Evolutionary conservation across 306 rosid genomes (phyloP).

Genomic region (Rubus idaeus): DNA sequence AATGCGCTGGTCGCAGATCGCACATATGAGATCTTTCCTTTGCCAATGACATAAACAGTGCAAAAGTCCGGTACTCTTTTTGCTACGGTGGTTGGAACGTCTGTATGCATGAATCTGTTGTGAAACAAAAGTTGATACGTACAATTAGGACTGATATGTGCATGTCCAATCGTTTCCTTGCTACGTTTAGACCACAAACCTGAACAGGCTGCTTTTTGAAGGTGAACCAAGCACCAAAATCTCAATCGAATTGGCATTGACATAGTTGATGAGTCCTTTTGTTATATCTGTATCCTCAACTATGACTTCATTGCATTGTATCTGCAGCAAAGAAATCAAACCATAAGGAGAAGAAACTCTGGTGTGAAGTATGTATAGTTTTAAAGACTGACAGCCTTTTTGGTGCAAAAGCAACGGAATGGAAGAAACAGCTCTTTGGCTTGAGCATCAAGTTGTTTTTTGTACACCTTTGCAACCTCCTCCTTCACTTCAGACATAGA

Average conservation of each 20-base stretch:
- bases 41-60: constrained; percentile 71
- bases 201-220: constrained; percentile 61
- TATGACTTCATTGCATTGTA: constrained; percentile 63
- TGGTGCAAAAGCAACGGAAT: constrained; percentile 78
- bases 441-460: constrained; percentile 53
- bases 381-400: constrained; percentile 55
- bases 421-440: constrained; percentile 69
- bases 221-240: constrained; percentile 76
- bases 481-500: constrained; percentile 40
- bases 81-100: constrained; percentile 58
- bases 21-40: constrained; percentile 62
- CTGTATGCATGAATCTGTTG: constrained; percentile 68
- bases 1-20: constrained; percentile 42
- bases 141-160: constrained; percentile 11
- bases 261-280: constrained; percentile 54
- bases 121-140: constrained; percentile 1
- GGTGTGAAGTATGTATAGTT: not conserved
- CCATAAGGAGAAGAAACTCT: not conserved
- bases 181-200: constrained; percentile 29
- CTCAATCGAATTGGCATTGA: constrained; percentile 43
- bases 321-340: constrained; percentile 39
- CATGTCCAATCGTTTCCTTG: not conserved
- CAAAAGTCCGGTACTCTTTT: constrained; percentile 75
- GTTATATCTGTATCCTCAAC: constrained; percentile 63
- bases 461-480: constrained; percentile 47